Evolutionary conservation across 805 yeast genomes (phyloP).

Genomic region (Pichia gijzeniarum): DNA sequence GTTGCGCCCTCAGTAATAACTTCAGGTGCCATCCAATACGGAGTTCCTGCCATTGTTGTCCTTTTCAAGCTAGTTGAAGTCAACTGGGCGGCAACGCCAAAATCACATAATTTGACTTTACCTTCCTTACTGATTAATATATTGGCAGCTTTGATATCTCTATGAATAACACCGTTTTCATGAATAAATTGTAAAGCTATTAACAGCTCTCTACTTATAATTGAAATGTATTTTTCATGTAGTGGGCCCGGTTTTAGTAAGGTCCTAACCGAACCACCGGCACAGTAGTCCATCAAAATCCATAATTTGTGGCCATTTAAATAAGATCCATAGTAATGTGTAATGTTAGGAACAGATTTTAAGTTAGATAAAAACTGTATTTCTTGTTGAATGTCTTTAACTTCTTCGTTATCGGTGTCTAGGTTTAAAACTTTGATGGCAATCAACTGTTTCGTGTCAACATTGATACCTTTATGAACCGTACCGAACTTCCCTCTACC

Average conservation of each 20-base stretch:
- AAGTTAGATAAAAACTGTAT: constrained; percentile 78
- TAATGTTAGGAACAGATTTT: constrained; percentile 83
- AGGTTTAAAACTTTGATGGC: constrained; percentile 91
- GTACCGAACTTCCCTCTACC: constrained; percentile 97
- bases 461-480: constrained; percentile 80
- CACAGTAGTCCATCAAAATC: constrained; percentile 97
- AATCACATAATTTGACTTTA: constrained; percentile 86
- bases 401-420: constrained; percentile 92
- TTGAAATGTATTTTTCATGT: constrained; percentile 77
- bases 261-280: constrained; percentile 92
- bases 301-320: constrained; percentile 86
- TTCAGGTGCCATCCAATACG: constrained; percentile 99
- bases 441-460: constrained; percentile 66
- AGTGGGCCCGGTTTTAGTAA: constrained; percentile 78
- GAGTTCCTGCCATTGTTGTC: constrained; percentile 93
- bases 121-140: constrained; percentile 81
- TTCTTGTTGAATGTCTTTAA: constrained; percentile 90
- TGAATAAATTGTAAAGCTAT: constrained; percentile 78
- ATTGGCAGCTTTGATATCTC: constrained; percentile 96
- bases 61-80: constrained; percentile 70
- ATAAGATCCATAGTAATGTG: constrained; percentile 86
- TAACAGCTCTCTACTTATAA: constrained; percentile 78
- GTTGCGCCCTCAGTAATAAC: constrained; percentile 87
- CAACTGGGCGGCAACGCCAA: constrained; percentile 95
- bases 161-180: constrained; percentile 83